A percentile compares a stretch with the other conserved stretches of the same genome.
phyloP scores from a whole-genome alignment of 495 filamentous ascomycete species.

The Penicillium bialowiezense region DNA sequence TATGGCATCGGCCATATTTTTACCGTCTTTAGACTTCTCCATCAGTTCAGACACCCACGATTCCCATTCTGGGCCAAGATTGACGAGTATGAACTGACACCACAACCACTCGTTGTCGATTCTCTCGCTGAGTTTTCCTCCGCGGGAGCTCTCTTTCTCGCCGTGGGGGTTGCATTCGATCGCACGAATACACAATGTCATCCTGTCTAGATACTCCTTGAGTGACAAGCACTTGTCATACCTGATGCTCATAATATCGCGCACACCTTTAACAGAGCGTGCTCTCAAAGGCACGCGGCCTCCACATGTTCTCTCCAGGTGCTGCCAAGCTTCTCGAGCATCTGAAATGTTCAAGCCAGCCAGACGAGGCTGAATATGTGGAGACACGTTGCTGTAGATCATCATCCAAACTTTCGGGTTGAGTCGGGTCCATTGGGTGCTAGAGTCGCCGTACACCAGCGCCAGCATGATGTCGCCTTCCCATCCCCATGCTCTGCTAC shows the following conservation, averaged over 20 bases:
- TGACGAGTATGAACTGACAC: conserved; percentile 10
- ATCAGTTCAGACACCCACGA: conserved; percentile 1
- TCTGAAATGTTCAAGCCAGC: neutral
- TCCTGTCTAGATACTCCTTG: conserved; percentile 4
- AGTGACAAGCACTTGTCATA: conserved; percentile 7
- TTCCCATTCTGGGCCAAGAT: conserved; percentile 5
- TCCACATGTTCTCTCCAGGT: neutral
- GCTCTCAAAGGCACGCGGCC: neutral
- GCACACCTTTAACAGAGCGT: conserved; percentile 1
- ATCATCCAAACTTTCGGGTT: conserved; percentile 3
- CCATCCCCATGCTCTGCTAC: neutral
- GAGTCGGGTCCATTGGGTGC: neutral
- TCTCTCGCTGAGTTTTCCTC: neutral
- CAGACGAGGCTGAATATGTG: neutral
- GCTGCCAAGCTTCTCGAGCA: conserved; percentile 2
- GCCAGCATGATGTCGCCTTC: neutral
- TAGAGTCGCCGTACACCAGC: neutral
- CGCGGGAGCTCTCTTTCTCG: neutral
- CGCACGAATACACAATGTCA: conserved; percentile 3
- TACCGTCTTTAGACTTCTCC: neutral
- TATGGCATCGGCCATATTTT: neutral
- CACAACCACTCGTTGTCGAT: conserved; percentile 6
- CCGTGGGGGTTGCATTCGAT: conserved; percentile 6
- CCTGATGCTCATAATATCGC: neutral
- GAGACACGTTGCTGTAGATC: conserved; percentile 2